These are phyloP conservation scores for Amanita rubescens DNA, from an alignment of 768 basidiomycete species.

Conservation along the genomic window DNA sequence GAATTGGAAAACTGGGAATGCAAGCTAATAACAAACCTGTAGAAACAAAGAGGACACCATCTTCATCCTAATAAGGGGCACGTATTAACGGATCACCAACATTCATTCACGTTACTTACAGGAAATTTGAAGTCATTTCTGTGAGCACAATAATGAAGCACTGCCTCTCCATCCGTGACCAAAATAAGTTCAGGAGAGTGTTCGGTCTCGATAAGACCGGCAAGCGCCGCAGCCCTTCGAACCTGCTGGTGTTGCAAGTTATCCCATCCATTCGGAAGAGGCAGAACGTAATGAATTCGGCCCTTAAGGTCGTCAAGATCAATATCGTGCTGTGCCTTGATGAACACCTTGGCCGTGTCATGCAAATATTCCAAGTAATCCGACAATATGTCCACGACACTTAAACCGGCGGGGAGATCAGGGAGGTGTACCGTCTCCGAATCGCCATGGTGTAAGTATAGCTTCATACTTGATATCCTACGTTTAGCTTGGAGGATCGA, in stretches of 20 bases:
- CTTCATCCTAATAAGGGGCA: background rate
- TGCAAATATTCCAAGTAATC: constrained; percentile 47
- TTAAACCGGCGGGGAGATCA: constrained; percentile 35
- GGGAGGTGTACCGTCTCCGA: constrained; percentile 15
- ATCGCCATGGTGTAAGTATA: constrained; percentile 24
- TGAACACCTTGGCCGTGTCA: constrained; percentile 36
- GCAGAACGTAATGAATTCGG: background rate
- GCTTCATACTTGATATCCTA: constrained; percentile 27
- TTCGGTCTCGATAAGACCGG: constrained; percentile 3
- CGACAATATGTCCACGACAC: constrained; percentile 33
- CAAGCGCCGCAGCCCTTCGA: constrained; percentile 3
- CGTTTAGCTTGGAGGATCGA: constrained; percentile 13
- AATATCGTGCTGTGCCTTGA: constrained; percentile 33
- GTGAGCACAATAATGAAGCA: constrained; percentile 1
- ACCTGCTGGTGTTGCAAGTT: constrained; percentile 3
- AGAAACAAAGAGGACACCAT: constrained; percentile 1
- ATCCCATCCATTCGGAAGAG: constrained; percentile 8
- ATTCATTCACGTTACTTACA: background rate
- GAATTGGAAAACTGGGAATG: background rate
- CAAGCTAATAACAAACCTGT: background rate
- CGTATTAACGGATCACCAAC: background rate
- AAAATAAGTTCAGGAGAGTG: constrained; percentile 1
- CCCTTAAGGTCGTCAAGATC: constrained; percentile 2
- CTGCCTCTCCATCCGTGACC: constrained; percentile 6
- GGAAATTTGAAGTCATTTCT: background rate